Base-by-base conservation (phyloP, 129 eudicot genomes). In the Lonicera japonica region DNA sequence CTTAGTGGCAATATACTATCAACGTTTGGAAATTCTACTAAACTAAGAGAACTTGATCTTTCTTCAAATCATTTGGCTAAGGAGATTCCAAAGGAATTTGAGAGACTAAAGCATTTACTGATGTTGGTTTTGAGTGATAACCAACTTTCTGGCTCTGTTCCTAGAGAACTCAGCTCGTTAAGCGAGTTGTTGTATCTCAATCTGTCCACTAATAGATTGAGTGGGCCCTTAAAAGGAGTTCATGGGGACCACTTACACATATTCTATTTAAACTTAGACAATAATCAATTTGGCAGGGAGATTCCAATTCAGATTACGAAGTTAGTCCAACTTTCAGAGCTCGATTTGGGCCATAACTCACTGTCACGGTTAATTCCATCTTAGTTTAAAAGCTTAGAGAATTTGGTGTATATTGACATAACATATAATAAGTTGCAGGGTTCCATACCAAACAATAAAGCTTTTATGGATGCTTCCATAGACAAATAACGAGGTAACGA, bases 381-480 rank as follows among this genome's bases (percentile, higher is more conserved):
- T 0, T 34, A 8, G 18, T 14, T 75, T 3, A n/a, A 50, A 1
- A 47, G 69, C 11, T 14, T 75, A 19, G 25, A 4, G 55, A 50
- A 59, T 36, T 21, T 75, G 66, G 66, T 11, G 48, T 48, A 23
- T 41, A 48, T 75, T 48, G 71, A 75, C 20, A 3, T 69, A 16
- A 68, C 80, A 15, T 69, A 40, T n/a, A 69, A 68, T 24, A 24
- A 54, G 11, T 71, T 77, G 56, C 60, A 51, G 25, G 78, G 82
- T 51, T 71, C 54, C 41, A 14, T 77, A 21, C 82, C 82, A 6
- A 25, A 71, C 8, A 61, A 25, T 63, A 71, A 57, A 18, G 72
- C 40, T 7, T 69, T 75, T 53, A 11, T 17, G 39, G 18, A 71
- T 56, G 54, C 65, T 47, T 15, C 78, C 3, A 60, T 61, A 21